Base-by-base conservation (phyloP, 2,329 filamentous ascomycete genomes). In the Calonectria naviculata region DNA sequence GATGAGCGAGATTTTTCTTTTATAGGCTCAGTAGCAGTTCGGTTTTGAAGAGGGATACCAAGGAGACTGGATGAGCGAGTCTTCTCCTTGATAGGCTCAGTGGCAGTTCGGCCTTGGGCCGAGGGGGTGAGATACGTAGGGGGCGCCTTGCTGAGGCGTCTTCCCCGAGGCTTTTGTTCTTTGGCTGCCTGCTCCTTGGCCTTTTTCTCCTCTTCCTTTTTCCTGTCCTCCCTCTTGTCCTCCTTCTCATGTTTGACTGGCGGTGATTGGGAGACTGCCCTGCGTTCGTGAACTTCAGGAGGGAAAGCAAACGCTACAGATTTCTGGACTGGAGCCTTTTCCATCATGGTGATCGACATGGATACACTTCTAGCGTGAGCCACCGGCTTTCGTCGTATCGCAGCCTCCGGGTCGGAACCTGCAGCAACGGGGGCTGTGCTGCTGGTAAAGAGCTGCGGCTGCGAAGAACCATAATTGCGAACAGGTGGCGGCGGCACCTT, bases 241-340 rank as follows among this genome's bases (percentile, higher is more conserved):
- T 87, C 89, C 78, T 87, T 89, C 72, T 89, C 87, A 76, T 86
- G 88, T 75, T 88, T 89, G 73, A 84, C 87, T 67, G 87, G 90
- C 2, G 90, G 90, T 1, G 90, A 92, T 67, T 90, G 88, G 71
- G 90, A 92, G 65, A 91, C 89, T 0, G 82, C 81, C 7, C 74
- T 75, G 31, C 75, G 78, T 24, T 79, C 79, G 10, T 80, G 76
- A 6, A 81, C 75, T 6, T 80, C 76, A 2, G 79, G 75, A 2
- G 81, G 81, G 1, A 81, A 78, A 49, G 76, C 75, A 47, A 81
- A 82, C 3, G 81, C 78, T 17, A 82, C 80, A 3, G 76, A 77
- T 41, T 81, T 81, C n/a, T 77, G 77, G 8, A 70, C 56, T 28
- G 71, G 52, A 19, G 56, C 67, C 21, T 77, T 81, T 3, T 79